Evolutionary conservation across 441 rosid species (phyloP), one percentile per base, ranked within the genome.

Genomic region (Capsella rubella): DNA sequence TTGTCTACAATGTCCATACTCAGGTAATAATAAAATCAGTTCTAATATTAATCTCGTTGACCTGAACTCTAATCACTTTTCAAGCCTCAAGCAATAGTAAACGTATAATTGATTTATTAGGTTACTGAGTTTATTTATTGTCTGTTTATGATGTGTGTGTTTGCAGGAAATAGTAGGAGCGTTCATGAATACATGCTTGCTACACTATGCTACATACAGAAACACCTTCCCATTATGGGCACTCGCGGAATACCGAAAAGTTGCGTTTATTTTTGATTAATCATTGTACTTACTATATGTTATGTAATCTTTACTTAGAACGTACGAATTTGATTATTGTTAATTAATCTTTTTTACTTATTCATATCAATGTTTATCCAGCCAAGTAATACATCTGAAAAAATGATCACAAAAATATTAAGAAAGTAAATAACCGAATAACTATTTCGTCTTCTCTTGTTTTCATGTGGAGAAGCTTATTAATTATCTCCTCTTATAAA

Each of bases 151-250:
- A 21, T 21, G 8, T 45, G 16, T 50, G 4, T 21, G 15, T 9
- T 10, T 61, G 64, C 81, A 78, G 81, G 81, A 79, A 39, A 64
- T 65, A 43, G 11, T 25, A 37, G 82, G 82, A 58, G 82, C 47
- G 52, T 74, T 74, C 61, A 70, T 73, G 79, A 74, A 13, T n/a
- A 79, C 51, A 21, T 79, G 79, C 16, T 3, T 79, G 74, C 8
- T 75, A 13, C 46, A 75, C 53, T 79, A 79, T 60, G 74, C 67
- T 45, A 28, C 73, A 0, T 70, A 65, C 61, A 43, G 79, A 69
- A 70, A 75, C 37, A 71, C 76, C 2, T 79, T 79, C 66, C 82
- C 82, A 3, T 6, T 75, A 2, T 75, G 60, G 76, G 79, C 82
- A 2, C 82, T 79, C 55, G 79, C 76, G 0, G 66, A 65, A 18